Conservation (phyloP, 2,329 filamentous ascomycete species). For the Aspergillus sclerotialis region DNA sequence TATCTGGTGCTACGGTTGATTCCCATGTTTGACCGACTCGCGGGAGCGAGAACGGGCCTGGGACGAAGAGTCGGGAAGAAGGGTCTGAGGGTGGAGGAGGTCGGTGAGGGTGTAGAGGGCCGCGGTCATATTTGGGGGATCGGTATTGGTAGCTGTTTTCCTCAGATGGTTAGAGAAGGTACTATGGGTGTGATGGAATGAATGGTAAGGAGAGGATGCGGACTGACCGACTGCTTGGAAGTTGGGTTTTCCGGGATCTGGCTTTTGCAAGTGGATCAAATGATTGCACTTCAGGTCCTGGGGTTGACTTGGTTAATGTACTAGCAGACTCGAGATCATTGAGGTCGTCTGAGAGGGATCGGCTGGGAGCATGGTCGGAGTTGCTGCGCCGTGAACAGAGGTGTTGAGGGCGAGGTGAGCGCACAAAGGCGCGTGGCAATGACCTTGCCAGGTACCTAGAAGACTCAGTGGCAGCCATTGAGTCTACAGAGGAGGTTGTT, state of each 20-base stretch:
- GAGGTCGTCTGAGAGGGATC: slow-evolving; percentile 23
- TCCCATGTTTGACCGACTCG: slow-evolving; percentile 87
- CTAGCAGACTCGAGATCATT: slow-evolving; percentile 43
- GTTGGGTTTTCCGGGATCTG: slow-evolving; percentile 34
- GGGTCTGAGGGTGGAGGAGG: slow-evolving; percentile 81
- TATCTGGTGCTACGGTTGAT: slow-evolving; percentile 75
- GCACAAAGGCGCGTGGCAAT: slow-evolving; percentile 27
- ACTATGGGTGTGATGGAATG: neutral
- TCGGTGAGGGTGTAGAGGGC: slow-evolving; percentile 87
- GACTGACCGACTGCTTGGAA: slow-evolving; percentile 49
- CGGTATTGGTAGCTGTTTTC: slow-evolving; percentile 79
- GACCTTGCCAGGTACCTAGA: slow-evolving; percentile 33
- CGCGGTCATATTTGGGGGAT: slow-evolving; percentile 88
- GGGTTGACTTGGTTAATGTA: slow-evolving; percentile 35
- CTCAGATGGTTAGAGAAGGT: slow-evolving; percentile 5
- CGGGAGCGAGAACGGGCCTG: slow-evolving; percentile 83
- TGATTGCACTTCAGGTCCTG: slow-evolving; percentile 36
- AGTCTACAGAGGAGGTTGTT: slow-evolving; percentile 10
- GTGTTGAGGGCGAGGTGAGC: slow-evolving; percentile 23
- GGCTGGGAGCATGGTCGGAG: slow-evolving; percentile 34
- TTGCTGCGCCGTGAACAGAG: slow-evolving; percentile 39
- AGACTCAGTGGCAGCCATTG: slow-evolving; percentile 35
- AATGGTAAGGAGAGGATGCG: neutral
- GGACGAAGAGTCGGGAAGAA: slow-evolving; percentile 76
- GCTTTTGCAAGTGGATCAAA: slow-evolving; percentile 47